Percentiles rank a stretch among this genome's conserved stretches.
Evolutionary conservation across 768 basidiomycete genomes (phyloP).

Genomic region (Bullera alba): DNA sequence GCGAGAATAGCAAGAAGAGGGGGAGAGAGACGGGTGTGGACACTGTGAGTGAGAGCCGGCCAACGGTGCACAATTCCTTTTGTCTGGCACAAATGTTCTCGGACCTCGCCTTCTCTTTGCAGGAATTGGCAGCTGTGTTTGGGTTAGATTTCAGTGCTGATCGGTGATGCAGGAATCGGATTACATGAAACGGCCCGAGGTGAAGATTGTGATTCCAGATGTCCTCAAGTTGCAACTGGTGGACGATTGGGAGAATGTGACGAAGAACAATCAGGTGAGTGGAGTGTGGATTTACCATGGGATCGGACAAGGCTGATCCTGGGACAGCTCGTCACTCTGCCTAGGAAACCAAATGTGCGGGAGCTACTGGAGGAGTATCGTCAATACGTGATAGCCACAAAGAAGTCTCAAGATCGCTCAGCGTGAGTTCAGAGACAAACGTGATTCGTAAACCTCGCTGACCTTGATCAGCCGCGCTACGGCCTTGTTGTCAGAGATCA

Average conservation of each 20-base stretch:
- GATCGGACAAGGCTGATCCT: not conserved
- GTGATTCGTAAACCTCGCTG: too few relatives aligned
- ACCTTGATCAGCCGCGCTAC: conserved; percentile 64
- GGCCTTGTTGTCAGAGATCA: conserved; percentile 67
- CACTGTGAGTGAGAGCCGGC: conserved; percentile 23
- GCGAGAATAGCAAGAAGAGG: conserved; percentile 60
- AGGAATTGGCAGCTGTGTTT: not conserved
- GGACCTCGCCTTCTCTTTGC: not conserved
- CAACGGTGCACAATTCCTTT: not conserved
- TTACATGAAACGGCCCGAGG: conserved; percentile 68
- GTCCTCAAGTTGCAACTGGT: conserved; percentile 80
- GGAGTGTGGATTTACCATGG: not conserved
- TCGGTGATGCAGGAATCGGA: conserved; percentile 65
- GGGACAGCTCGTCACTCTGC: conserved; percentile 72
- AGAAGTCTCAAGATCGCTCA: conserved; percentile 32
- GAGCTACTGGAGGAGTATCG: conserved; percentile 73
- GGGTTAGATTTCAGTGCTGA: not conserved
- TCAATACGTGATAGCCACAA: conserved; percentile 48
- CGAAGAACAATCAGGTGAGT: conserved; percentile 81
- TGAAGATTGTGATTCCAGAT: conserved; percentile 85
- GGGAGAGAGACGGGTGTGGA: conserved; percentile 36
- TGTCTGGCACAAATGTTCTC: not conserved
- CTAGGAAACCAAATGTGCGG: conserved; percentile 69
- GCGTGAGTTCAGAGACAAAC: conserved; percentile 36
- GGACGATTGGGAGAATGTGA: conserved; percentile 96